Base-by-base conservation (phyloP, 1,284 basidiomycete genomes). In the Austropuccinia psidii region DNA sequence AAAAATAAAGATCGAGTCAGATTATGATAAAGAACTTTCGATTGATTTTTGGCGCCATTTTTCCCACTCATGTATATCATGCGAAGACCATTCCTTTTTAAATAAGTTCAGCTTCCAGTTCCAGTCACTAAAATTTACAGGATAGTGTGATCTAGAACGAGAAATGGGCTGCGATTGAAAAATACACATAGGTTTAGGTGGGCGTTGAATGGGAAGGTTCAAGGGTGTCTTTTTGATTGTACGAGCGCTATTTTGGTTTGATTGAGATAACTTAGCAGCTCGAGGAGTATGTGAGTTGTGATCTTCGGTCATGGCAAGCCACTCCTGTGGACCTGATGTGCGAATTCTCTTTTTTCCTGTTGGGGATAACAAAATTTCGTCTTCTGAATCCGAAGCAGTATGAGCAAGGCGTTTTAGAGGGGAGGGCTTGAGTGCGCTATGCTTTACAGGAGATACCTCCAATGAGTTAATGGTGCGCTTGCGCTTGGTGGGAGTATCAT, bases 171-270 rank as follows among this genome's bases (percentile, higher is more conserved):
- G 27, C n/a, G 69, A 62, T 37, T 52, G 43, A 50, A 72, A 72
- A 33, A 72, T 72, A 50, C 43, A 52, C 58, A 72, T 62, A 13
- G 69, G 69, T 62, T 72, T 61, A 13, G 35, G 33, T 7, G 69
- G 69, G 5, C 19, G 15, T 35, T 54, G 29, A 33, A 54, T 21
- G 17, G 69, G 69, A 9, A 62, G 47, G 19, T 49, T 50, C n/a
- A 61, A 47, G 0, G 67, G 67, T 35, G 67, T 69, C 24, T 69
- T 69, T n/a, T 41, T 29, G 13, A 60, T 58, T 11, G 55, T 57
- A 15, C 66, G 66, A 55, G n/a, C 33, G 19, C 45, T 31, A 13
- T 19, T 27, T 31, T 19, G 62, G 37, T 33, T 65, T n/a, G n/a
- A 29, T 27, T 17, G 47, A 7, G 62, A 65, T 19, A 15, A 29